Conservation (phyloP, 768 basidiomycete genomes). For the Fomitopsis pulvina region DNA sequence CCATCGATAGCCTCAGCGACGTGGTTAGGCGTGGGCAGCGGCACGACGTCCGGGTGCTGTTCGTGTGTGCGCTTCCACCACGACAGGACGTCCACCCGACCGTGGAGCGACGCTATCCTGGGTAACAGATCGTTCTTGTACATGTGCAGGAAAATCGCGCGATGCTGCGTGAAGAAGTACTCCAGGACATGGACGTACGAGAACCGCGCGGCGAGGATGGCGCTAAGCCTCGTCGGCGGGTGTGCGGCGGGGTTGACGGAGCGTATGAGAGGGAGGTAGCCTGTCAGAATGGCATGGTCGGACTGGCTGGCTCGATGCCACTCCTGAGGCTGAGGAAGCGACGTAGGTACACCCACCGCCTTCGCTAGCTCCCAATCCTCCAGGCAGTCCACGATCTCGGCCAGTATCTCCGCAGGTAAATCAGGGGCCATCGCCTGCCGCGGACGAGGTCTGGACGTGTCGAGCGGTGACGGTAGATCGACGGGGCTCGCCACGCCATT, state of each 20-base stretch:
- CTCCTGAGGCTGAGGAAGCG: conserved; percentile 53
- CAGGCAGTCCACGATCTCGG: conserved; percentile 69
- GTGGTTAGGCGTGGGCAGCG: conserved; percentile 45
- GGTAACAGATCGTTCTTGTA: conserved; percentile 69
- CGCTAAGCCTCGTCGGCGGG: conserved; percentile 66
- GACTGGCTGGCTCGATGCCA: conserved; percentile 67
- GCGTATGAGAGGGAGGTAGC: conserved; percentile 52
- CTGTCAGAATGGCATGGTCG: conserved; percentile 69
- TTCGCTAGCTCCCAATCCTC: conserved; percentile 83
- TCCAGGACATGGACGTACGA: conserved; percentile 72
- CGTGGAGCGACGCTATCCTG: conserved; percentile 70
- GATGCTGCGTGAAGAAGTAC: conserved; percentile 62
- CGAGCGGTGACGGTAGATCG: conserved; percentile 9
- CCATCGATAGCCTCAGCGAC: conserved; percentile 70
- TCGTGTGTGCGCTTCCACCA: conserved; percentile 76
- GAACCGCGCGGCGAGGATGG: conserved; percentile 60
- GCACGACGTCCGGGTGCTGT: conserved; percentile 53
- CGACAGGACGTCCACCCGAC: conserved; percentile 61
- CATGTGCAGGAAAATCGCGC: conserved; percentile 53
- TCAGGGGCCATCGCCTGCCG: conserved; percentile 38
- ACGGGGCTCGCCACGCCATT: conserved; percentile 2
- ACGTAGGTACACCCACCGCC: conserved; percentile 70
- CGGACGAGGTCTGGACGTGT: conserved; percentile 19
- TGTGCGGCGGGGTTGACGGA: conserved; percentile 47
- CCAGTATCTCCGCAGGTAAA: conserved; percentile 71